Base-by-base conservation (phyloP, 2,329 filamentous ascomycete genomes). In the Verticillium dahliae region DNA sequence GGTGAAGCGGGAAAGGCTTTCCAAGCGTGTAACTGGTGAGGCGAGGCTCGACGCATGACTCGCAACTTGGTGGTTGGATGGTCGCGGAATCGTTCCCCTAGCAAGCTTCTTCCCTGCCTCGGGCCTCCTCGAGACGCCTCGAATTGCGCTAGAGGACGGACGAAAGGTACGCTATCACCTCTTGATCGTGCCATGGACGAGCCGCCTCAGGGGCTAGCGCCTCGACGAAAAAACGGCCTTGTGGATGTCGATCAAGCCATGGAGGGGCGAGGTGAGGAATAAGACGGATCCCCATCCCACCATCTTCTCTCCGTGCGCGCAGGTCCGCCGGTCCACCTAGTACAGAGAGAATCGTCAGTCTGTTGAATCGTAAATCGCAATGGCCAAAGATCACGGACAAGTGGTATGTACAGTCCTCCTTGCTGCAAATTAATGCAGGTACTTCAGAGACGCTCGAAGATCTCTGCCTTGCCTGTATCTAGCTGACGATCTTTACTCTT, bases 331-430 rank as follows among this genome's bases (percentile, higher is more conserved):
- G 33, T 37, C 37, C 45, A 52, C 45, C 45, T 52, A 27, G 45
- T 18, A 27, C 45, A 22, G 45, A 52, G 18, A 52, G 9, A 52
- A 27, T 18, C 22, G 22, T 52, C 27, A 31, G 45, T 52, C 35
- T 37, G 35, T 34, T 15, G 11, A n/a, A 33, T 33, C 31, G 54
- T 27, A 27, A 55, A 33, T 56, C 59, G 18, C 57, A 41, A 62
- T 62, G 61, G 61, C 59, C 27, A 56, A 62, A 52, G 61, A 60
- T 57, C 59, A 56, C 10, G 59, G 56, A 33, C 61, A 62, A 62
- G 61, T 62, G 27, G 61, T 62, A 56, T 22, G 61, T 61, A 35
- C 45, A 52, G 18, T 27, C 15, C 31, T 15, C 39, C 58, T 18
- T n/a, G 10, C 22, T 37, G 3, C 22, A 54, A 31, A 27, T 58